phyloP scores from a whole-genome alignment of 805 yeast species.

The Suhomyces sp. region DNA sequence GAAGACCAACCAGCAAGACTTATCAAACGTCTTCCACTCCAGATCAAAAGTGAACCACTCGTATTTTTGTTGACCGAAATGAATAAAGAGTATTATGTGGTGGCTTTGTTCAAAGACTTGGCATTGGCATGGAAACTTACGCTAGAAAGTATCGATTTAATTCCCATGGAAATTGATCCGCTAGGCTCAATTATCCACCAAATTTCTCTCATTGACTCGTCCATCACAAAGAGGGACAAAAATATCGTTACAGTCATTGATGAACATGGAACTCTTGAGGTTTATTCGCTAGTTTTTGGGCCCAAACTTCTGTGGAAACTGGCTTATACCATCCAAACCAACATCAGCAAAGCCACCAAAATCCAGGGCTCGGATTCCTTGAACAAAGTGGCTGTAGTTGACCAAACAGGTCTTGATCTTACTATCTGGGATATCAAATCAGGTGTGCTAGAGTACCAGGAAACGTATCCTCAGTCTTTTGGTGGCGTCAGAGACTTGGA shows the following conservation, averaged over 20 bases:
- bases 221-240: conserved; percentile 11
- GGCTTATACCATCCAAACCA: conserved; percentile 52
- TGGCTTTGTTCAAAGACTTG: conserved; percentile 46
- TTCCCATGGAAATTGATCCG: conserved; percentile 23
- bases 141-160: background rate
- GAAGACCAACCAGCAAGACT: conserved; percentile 31
- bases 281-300: conserved; percentile 18
- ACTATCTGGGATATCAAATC: conserved; percentile 78
- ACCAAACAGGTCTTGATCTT: conserved; percentile 46
- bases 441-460: conserved; percentile 63
- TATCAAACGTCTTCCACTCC: conserved; percentile 15
- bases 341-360: conserved; percentile 47
- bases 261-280: conserved; percentile 26
- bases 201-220: conserved; percentile 55
- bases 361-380: conserved; percentile 70
- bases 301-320: conserved; percentile 51
- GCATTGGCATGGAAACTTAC: conserved; percentile 41
- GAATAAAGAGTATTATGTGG: conserved; percentile 34
- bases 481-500: conserved; percentile 67
- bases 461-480: conserved; percentile 29
- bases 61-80: conserved; percentile 21
- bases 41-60: conserved; percentile 16
- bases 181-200: conserved; percentile 26
- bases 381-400: conserved; percentile 73
- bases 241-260: conserved; percentile 57